Conservation (phyloP, 2,329 filamentous ascomycete genomes). For the Fusarium ambrosium region DNA sequence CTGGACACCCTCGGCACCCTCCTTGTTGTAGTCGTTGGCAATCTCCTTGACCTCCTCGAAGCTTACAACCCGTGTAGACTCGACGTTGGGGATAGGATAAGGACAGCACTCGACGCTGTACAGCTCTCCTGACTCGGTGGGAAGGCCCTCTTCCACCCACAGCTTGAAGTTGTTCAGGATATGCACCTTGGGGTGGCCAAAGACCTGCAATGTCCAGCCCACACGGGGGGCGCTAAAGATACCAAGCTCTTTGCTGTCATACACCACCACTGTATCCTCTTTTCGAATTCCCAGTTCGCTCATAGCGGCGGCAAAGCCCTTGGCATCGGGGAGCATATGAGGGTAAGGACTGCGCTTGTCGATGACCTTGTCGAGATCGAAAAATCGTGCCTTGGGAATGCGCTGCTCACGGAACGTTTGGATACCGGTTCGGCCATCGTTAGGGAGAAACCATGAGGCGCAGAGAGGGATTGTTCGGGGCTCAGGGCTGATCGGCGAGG, state of each 20-base stretch:
- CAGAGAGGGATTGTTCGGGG: conserved; percentile 90
- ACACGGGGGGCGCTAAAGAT: conserved; percentile 96
- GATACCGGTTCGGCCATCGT: conserved; percentile 85
- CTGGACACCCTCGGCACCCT: conserved; percentile 86
- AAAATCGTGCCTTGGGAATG: conserved; percentile 93
- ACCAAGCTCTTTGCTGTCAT: conserved; percentile 90
- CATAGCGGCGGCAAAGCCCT: conserved; percentile 90
- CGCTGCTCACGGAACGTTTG: conserved; percentile 85
- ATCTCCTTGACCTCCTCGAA: conserved; percentile 88
- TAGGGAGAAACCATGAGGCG: conserved; percentile 96
- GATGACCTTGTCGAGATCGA: conserved; percentile 93
- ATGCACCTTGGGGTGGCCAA: conserved; percentile 90
- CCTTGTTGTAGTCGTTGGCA: conserved; percentile 81
- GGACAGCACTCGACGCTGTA: conserved; percentile 75
- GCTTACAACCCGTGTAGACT: conserved; percentile 75
- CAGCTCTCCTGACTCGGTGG: conserved; percentile 83
- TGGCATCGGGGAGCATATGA: conserved; percentile 91
- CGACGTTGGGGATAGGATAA: conserved; percentile 74
- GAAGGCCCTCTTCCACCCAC: conserved; percentile 89
- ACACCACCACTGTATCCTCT: conserved; percentile 93
- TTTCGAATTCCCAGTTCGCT: conserved; percentile 86
- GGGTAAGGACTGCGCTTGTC: conserved; percentile 91
- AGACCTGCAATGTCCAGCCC: conserved; percentile 91
- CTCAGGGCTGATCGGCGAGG: conserved; percentile 82
- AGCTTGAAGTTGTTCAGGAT: conserved; percentile 94